phyloP scores from a whole-genome alignment of 2,329 filamentous ascomycete species.

The Chrysosporium queenslandicum region DNA sequence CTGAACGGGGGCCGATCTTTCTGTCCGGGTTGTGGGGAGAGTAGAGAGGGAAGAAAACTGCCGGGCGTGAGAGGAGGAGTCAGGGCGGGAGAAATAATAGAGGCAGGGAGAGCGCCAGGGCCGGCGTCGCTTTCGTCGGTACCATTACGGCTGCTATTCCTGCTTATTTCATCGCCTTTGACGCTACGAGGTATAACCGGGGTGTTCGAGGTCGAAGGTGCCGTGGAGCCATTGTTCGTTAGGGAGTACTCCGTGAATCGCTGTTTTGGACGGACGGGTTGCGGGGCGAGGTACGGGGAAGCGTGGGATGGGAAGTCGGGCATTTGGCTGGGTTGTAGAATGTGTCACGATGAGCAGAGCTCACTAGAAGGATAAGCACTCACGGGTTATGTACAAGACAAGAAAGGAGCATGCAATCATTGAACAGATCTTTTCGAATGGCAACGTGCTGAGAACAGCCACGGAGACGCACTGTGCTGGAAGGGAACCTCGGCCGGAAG shows the following conservation, averaged over 20 bases:
- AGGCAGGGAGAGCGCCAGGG: constrained; percentile 41
- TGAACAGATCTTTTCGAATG: no score
- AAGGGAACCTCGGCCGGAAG: constrained; percentile 3
- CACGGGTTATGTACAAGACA: no score
- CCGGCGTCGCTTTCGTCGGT: constrained; percentile 20
- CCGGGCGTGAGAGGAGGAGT: constrained; percentile 33
- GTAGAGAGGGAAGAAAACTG: constrained; percentile 26
- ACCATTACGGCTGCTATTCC: constrained; percentile 3
- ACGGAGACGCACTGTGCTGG: no score
- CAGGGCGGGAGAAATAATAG: constrained; percentile 45
- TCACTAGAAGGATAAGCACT: not conserved
- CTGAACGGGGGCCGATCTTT: constrained; percentile 25
- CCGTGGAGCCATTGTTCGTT: constrained; percentile 6
- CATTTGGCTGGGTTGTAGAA: constrained; percentile 29
- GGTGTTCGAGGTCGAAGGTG: constrained; percentile 3
- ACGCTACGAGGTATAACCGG: not conserved
- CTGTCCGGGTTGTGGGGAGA: constrained; percentile 20
- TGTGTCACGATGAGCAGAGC: not conserved
- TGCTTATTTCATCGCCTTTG: not conserved
- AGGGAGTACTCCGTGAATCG: constrained; percentile 21
- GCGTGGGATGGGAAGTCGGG: constrained; percentile 47
- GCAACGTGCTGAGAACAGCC: no score
- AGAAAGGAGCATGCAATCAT: no score
- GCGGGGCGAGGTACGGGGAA: constrained; percentile 41
- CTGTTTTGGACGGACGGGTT: constrained; percentile 22